Percentiles rank a stretch among this genome's conserved stretches.
phyloP scores from a whole-genome alignment of 805 yeast species.

The Cyberlindnera maritima region DNA sequence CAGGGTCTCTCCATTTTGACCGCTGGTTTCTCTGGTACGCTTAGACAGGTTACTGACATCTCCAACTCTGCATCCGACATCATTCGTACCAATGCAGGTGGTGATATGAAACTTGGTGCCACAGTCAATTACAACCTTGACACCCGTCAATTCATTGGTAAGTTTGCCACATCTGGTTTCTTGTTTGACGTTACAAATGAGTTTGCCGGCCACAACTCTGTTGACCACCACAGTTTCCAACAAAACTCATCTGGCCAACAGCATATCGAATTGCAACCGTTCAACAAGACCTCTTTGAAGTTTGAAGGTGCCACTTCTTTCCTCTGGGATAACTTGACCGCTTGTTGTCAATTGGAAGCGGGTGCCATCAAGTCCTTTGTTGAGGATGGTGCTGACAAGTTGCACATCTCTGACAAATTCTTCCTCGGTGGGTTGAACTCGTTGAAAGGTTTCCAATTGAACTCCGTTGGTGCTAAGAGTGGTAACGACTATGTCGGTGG shows the following conservation, averaged over 20 bases:
- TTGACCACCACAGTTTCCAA: constrained; percentile 25
- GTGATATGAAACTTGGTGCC: constrained; percentile 53
- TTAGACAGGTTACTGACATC: constrained; percentile 54
- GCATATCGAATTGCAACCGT: constrained; percentile 29
- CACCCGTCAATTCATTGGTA: constrained; percentile 39
- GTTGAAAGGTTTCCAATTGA: constrained; percentile 61
- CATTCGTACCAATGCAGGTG: constrained; percentile 53
- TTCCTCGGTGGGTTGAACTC: constrained; percentile 67
- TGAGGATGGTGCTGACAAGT: constrained; percentile 28
- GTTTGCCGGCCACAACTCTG: constrained; percentile 30
- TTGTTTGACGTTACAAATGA: constrained; percentile 43
- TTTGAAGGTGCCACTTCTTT: constrained; percentile 36
- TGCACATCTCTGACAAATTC: constrained; percentile 70
- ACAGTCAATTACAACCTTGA: constrained; percentile 40
- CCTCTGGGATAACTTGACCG: constrained; percentile 43
- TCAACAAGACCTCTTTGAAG: constrained; percentile 22
- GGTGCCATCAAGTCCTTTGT: constrained; percentile 44
- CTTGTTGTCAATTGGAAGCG: constrained; percentile 42
- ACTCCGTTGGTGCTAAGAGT: constrained; percentile 52
- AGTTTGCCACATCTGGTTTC: constrained; percentile 47
- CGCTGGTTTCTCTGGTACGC: constrained; percentile 58
- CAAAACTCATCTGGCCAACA: constrained; percentile 12
- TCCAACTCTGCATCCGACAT: constrained; percentile 51
- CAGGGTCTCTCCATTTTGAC: constrained; percentile 30
- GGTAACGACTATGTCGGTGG: constrained; percentile 57